Percentiles rank a stretch among this genome's conserved stretches.
These are phyloP conservation scores for Botrytis medusae DNA, from an alignment of 2,329 filamentous ascomycete species.

Conservation along the genomic window DNA sequence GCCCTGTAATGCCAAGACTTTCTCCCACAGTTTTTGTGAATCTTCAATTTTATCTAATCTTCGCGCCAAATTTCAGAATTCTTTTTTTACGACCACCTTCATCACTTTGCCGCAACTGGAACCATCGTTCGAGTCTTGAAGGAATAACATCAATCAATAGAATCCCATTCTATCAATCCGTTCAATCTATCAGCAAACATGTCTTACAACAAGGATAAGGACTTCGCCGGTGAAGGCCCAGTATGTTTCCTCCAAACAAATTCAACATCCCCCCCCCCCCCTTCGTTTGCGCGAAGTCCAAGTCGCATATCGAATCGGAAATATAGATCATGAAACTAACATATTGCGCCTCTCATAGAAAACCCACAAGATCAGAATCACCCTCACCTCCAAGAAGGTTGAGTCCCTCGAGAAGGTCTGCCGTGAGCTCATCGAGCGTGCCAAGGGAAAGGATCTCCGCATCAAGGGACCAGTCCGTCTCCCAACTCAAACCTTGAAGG, in stretches of 20 bases:
- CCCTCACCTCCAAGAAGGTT: slow-evolving; percentile 93
- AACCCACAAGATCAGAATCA: slow-evolving; percentile 98
- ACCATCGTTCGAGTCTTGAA: slow-evolving; percentile 77
- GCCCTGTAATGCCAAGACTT: slow-evolving; percentile 27
- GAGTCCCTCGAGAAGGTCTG: slow-evolving; percentile 96
- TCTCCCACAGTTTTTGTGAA: slow-evolving; percentile 26
- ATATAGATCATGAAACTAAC: slow-evolving; percentile 13
- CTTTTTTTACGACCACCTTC: slow-evolving; percentile 48
- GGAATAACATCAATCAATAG: slow-evolving; percentile 46
- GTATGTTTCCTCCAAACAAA: slow-evolving; percentile 53
- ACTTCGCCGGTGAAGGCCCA: slow-evolving; percentile 81
- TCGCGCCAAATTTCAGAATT: not conserved
- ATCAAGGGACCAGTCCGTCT: slow-evolving; percentile 98
- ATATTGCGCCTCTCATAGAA: slow-evolving; percentile 53
- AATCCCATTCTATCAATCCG: slow-evolving; percentile 14
- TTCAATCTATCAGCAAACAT: slow-evolving; percentile 52
- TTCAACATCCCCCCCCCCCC: not conserved
- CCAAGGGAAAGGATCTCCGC: slow-evolving; percentile 96
- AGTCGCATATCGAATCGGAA: not conserved
- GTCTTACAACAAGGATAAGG: slow-evolving; percentile 97
- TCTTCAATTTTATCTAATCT: slow-evolving; percentile 14
- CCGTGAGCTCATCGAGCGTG: slow-evolving; percentile 96
- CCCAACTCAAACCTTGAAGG: slow-evolving; percentile 92
- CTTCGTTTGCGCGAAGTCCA: not conserved
- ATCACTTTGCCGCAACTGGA: slow-evolving; percentile 77